Evolutionary conservation across 257 asterid species (phyloP), one percentile per base, ranked within the genome.

Genomic region (Petunia secreta): DNA sequence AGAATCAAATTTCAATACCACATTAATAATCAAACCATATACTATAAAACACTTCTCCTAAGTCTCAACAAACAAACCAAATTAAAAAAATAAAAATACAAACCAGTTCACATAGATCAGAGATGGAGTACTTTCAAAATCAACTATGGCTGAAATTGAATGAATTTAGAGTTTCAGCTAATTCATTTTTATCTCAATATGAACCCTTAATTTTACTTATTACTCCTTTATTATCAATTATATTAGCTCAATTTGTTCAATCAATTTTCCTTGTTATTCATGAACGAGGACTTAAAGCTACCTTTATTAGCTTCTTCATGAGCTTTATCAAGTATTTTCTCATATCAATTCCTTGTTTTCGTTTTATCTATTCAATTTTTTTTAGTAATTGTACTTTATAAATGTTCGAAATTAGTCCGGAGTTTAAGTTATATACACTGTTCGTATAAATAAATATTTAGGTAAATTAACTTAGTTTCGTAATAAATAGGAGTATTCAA

Each of bases 271-370:
- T 64, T 11, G 83, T 81, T n/a, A 77, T 91, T 80, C 86, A 68
- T 83, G 97, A 93, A 59, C 90, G 84, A 84, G 99, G 99, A 71
- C 82, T 89, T 48, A 94, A 86, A 89, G 89, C 95, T 68, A 80
- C 91, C 4, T 43, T 84, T 53, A 2, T 89, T 39, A 93, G 89
- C 77, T 79, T 91, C 85, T 36, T 87, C 82, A 88, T 89, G 93
- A 83, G 85, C 73, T 77, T 82, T 53, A 44, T 83, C 88, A 96
- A 92, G 99, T 95, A 95, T 82, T 82, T 76, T 85, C 34, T 65
- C 78, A 67, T 60, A 11, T 50, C 55, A 8, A 14, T 59, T 40
- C 10, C 9, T 41, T 6, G 8, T 38, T 36, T 41, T 59, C 67
- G 0, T 63, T 77, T 62, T 25, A 36, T 13, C 15, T 53, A 80